phyloP scores from a whole-genome alignment of 352 stramenopile genomes.

The Phytophthora constricta region DNA sequence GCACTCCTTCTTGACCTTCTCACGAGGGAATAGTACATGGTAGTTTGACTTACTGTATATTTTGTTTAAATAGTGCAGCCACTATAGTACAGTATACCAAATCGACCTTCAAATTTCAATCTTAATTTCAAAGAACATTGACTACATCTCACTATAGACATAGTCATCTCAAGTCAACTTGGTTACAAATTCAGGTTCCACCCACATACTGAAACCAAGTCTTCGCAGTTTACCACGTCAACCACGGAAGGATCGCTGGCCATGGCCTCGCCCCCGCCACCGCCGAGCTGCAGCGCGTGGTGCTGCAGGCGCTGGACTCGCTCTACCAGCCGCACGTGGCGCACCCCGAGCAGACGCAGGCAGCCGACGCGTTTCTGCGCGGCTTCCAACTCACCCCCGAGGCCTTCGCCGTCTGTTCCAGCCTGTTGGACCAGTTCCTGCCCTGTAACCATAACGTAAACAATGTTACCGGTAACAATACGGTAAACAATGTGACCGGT shows the following conservation, averaged over 20 bases:
- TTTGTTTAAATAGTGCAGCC: no score
- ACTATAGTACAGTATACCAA: no score
- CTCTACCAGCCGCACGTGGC: constrained; percentile 65
- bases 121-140: no score
- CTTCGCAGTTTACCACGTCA: no score
- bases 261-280: background rate
- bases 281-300: constrained; percentile 37
- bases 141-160: no score
- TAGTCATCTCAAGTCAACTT: no score
- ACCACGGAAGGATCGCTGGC: background rate
- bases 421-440: constrained; percentile 73
- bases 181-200: no score
- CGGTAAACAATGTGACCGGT: constrained; percentile 8
- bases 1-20: no score
- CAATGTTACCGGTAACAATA: background rate
- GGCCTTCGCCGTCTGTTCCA: constrained; percentile 73
- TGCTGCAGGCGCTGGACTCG: constrained; percentile 59
- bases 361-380: constrained; percentile 77
- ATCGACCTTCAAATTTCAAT: no score
- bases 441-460: background rate
- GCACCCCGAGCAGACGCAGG: constrained; percentile 60
- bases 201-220: background rate
- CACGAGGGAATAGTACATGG: no score
- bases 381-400: constrained; percentile 82
- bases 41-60: no score